Evolutionary conservation across 2,329 filamentous ascomycete genomes (phyloP), one percentile per base, ranked within the genome.

Genomic region (Pseudogymnoascus sp.): DNA sequence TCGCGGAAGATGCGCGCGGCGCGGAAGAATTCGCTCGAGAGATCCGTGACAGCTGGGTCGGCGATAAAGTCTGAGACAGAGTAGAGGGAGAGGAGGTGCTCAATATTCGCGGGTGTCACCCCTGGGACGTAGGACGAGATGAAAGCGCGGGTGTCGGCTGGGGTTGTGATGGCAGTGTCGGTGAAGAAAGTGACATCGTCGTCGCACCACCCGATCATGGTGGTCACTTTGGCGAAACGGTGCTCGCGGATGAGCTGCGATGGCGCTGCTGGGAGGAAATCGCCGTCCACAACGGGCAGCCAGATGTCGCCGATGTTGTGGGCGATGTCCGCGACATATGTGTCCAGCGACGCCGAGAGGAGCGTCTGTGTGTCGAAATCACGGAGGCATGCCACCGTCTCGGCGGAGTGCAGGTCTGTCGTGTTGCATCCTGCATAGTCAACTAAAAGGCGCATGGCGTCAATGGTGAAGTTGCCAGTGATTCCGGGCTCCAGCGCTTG

Each of bases 221-320:
- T 66, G 8, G 65, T 64, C 9, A 66, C 42, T 4, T 62, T 43
- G 14, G 60, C 65, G 12, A 66, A 34, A 21, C 60, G 40, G 34
- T 61, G 53, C n/a, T 60, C 38, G 11, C 56, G 60, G 60, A 65
- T 64, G 16, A 46, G 23, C 37, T 63, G 34, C 16, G 36, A 62
- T 42, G 63, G 62, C 38, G 65, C 59, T 3, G 36, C 16, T 6
- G 63, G 63, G 28, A 65, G 63, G 21, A 62, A 65, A 59, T 65
- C 63, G 7, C 63, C 59, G 31, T 66, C 65, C 16, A 65, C 64
- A 34, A 56, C 49, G n/a, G 49, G 49, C 40, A 78, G 72, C 77
- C 79, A 84, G 60, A 81, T 76, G 62, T 83, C 81, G 11, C 81
- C 80, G 42, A 76, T 74, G 65, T 85, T 85, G 69, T 76, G 67